Base-by-base conservation (phyloP, 768 basidiomycete species). In the Obba rivulosa region DNA sequence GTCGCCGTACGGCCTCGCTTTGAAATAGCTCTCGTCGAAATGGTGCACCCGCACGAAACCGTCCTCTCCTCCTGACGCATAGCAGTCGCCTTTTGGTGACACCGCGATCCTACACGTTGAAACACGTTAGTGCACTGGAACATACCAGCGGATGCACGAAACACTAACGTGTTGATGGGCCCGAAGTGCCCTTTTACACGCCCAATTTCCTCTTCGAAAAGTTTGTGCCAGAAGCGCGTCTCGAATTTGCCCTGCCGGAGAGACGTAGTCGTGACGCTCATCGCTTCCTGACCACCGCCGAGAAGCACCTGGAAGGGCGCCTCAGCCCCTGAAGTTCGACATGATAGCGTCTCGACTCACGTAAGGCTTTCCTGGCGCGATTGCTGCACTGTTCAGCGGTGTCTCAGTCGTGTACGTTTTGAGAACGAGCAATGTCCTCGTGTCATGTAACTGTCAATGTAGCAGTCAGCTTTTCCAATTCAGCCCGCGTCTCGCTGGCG, bases 111-210 rank as follows among this genome's bases (percentile, higher is more conserved):
- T 98, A 58, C 21, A 54, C 52, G 24, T 55, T 14, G 22, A 2
- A 52, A 21, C 25, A 43, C 9, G 48, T 45, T 44, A 56, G 23
- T 53, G 43, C 16, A 50, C 34, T 34, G n/a, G 20, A 22, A 22
- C 40, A 45, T 42, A n/a, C 18, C 22, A 43, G 22, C 36, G 18
- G 23, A 45, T 21, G 10, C 34, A n/a, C 9, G 24, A 36, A 41
- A 13, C 18, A 81, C 92, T 57, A 60, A 96, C 93, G 92, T 93
- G 69, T 95, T 94, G 68, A 94, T 84, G 37, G 92, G 92, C 8
- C 92, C 92, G 62, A 98, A 99, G 67, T 98, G 95, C 11, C 96
- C 96, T 66, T 93, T 94, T 37, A 99, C 94, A 10, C 94, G 82
- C 16, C 95, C 93, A 46, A 98, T 87, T 65, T 98, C 95, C 72